Percentiles rank a stretch among this genome's conserved stretches.
These are phyloP conservation scores for Crithidia thermophila DNA, from an alignment of 208 protist species.

Conservation along the genomic window DNA sequence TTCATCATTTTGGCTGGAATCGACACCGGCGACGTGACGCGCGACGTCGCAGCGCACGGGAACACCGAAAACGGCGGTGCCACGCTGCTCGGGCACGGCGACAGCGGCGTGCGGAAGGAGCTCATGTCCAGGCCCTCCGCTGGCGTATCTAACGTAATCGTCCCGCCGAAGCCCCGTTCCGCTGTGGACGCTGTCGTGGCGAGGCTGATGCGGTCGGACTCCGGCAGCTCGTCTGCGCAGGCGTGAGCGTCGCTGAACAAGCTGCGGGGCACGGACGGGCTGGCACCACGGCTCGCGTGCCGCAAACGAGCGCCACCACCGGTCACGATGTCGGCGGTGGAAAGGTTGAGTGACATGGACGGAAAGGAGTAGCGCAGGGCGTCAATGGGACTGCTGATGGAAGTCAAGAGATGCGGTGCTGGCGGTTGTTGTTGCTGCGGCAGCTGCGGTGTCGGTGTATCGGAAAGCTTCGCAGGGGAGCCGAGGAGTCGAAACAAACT, in stretches of 20 bases:
- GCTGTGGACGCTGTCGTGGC: background rate
- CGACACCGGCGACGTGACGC: constrained; percentile 15
- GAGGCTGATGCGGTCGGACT: constrained; percentile 2
- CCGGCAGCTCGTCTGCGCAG: constrained; percentile 10
- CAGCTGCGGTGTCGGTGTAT: background rate
- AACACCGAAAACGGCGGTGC: constrained; percentile 44
- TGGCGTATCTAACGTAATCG: background rate
- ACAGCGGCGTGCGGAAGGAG: constrained; percentile 33
- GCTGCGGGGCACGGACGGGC: background rate
- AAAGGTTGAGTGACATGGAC: background rate
- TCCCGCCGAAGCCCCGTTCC: background rate
- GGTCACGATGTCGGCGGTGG: background rate
- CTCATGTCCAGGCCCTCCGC: constrained; percentile 4
- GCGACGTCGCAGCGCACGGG: constrained; percentile 7
- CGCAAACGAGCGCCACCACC: background rate
- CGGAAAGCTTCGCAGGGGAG: too few species aligned
- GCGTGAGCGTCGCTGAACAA: constrained; percentile 6
- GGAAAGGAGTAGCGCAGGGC: background rate
- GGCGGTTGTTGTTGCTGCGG: background rate
- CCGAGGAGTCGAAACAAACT: too few species aligned
- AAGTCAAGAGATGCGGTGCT: background rate
- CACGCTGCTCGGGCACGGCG: constrained; percentile 39
- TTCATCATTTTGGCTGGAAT: constrained; percentile 11
- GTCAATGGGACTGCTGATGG: background rate
- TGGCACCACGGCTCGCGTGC: background rate